Percentiles rank a stretch among this genome's conserved stretches.
Conservation (phyloP, 345 rosid species). For the Isatis tinctoria region DNA sequence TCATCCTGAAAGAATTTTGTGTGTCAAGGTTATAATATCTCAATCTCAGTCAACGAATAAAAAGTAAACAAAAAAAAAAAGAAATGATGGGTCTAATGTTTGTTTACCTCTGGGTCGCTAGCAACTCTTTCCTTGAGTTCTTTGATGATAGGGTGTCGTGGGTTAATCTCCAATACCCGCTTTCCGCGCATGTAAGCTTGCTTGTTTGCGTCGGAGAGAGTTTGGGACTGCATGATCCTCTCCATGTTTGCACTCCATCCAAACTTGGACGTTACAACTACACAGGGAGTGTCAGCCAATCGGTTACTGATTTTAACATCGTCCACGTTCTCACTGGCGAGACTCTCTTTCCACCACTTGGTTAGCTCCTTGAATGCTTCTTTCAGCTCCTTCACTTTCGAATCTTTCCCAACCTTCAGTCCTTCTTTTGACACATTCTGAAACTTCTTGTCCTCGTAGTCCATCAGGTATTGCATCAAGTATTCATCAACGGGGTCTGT, state of each 20-base stretch:
- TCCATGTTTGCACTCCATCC: slow-evolving; percentile 99
- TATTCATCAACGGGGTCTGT: slow-evolving; percentile 96
- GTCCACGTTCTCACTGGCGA: slow-evolving; percentile 82
- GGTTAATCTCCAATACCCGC: slow-evolving; percentile 93
- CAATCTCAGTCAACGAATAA: neutral
- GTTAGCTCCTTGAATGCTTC: slow-evolving; percentile 93
- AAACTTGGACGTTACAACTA: slow-evolving; percentile 87
- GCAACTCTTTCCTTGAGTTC: slow-evolving; percentile 85
- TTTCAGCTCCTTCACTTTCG: slow-evolving; percentile 78
- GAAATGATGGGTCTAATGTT: neutral
- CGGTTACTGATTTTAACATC: slow-evolving; percentile 88
- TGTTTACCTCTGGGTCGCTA: slow-evolving; percentile 72
- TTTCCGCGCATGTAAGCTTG: slow-evolving; percentile 95
- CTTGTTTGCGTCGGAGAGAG: slow-evolving; percentile 82
- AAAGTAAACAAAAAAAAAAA: neutral
- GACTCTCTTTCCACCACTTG: slow-evolving; percentile 84
- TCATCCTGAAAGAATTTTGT: slow-evolving; percentile 47
- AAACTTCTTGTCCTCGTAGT: slow-evolving; percentile 86
- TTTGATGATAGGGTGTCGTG: slow-evolving; percentile 92
- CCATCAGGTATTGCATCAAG: slow-evolving; percentile 99
- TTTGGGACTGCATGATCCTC: slow-evolving; percentile 96
- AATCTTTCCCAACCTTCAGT: slow-evolving; percentile 73
- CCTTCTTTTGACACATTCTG: slow-evolving; percentile 98
- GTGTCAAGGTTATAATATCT: neutral
- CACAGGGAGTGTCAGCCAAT: slow-evolving; percentile 89